Evolutionary conservation across 2,329 filamentous ascomycete species (phyloP), one percentile per base, ranked within the genome.

Genomic region (Sporothrix pseudoabietina): DNA sequence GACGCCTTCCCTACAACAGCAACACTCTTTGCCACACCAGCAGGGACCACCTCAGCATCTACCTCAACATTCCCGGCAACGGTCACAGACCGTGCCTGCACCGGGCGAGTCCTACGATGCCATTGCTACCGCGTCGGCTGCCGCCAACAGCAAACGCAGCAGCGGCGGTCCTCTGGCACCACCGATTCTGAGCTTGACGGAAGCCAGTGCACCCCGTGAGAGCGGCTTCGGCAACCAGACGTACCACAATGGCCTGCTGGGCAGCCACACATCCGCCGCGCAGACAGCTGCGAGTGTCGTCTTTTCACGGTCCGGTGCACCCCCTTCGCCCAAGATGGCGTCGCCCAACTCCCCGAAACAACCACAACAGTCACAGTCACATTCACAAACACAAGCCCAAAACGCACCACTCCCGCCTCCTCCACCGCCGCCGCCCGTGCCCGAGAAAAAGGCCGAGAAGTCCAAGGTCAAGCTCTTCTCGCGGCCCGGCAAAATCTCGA

Each of bases 381-480:
- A 77, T 16, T 30, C 10, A 10, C 69, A 61, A 3, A 3, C 41
- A 16, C 57, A 55, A 2, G 35, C 22, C 47, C 70, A 65, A 16
- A n/a, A 73, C n/a, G 19, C 70, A 4, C 78, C 75, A 75, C 77
- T 70, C 76, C 75, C 81, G 47, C 80, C 80, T 30, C 84, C 79
- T 30, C 81, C 81, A 30, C 79, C 80, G 9, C 80, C 78, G 19
- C 85, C 82, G 41, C 80, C 80, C 12, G 82, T 83, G 61, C 82
- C 85, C 2, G 90, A 92, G 76, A 90, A 92, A 80, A 88, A 88
- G 77, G 84, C 87, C 39, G 90, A 93, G 77, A 92, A 93, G 81
- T 90, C 90, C 75, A 94, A 94, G 82, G 91, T 93, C 80, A 95
- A 95, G 83, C 85, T 95, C 39, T 94, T 94, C 79, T 93, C 91